These are phyloP conservation scores for Lathyrus aphaca DNA, from an alignment of 306 rosid genomes.

Conservation along the genomic window DNA sequence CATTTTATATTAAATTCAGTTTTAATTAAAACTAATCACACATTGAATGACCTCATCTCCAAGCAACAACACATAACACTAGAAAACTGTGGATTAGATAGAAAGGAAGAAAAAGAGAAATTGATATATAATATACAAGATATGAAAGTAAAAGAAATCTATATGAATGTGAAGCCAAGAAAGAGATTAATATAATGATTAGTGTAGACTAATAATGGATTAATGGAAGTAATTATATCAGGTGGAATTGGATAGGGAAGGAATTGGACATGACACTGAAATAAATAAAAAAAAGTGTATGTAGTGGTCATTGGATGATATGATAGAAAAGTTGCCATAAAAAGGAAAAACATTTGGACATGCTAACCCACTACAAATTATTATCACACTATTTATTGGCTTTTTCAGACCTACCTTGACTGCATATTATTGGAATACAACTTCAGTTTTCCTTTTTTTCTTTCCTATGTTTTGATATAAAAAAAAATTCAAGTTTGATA, in stretches of 20 bases:
- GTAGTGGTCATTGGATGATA: constrained; percentile 48
- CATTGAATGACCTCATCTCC: constrained; percentile 36
- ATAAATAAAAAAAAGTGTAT: constrained; percentile 30
- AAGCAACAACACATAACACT: constrained; percentile 16
- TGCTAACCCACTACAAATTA: constrained; percentile 42
- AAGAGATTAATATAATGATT: background rate
- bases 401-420: constrained; percentile 41
- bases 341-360: constrained; percentile 49
- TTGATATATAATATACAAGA: constrained; percentile 18
- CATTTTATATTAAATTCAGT: background rate
- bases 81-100: constrained; percentile 13
- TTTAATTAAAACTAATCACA: background rate
- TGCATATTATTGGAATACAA: constrained; percentile 51
- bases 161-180: constrained; percentile 31
- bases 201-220: constrained; percentile 30
- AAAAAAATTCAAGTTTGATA: constrained; percentile 17
- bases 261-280: constrained; percentile 44
- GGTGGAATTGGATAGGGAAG: constrained; percentile 44
- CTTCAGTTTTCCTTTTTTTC: constrained; percentile 28
- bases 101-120: constrained; percentile 1
- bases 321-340: constrained; percentile 47
- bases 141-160: constrained; percentile 16
- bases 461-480: constrained; percentile 22
- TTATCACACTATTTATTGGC: constrained; percentile 35
- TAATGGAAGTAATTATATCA: constrained; percentile 40